Conservation (phyloP, 495 filamentous ascomycete species). For the Xylaria longipes region DNA sequence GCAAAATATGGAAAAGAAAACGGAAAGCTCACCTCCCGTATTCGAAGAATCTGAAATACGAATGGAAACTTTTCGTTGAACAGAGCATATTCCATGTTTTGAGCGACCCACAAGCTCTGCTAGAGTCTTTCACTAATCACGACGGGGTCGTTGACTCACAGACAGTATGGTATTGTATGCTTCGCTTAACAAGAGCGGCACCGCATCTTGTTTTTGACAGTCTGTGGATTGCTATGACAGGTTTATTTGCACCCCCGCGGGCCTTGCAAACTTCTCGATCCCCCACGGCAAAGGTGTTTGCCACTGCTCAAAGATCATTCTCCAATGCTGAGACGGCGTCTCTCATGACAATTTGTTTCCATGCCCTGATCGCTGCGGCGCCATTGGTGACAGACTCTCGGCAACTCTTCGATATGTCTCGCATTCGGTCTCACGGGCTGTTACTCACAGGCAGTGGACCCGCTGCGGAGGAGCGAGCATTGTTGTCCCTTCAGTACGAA, state of each 20-base stretch:
- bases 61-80: slow-evolving; percentile 67
- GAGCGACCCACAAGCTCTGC: slow-evolving; percentile 66
- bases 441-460: slow-evolving; percentile 45
- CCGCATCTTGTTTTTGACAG: slow-evolving; percentile 72
- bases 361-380: slow-evolving; percentile 58
- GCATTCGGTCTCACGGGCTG: slow-evolving; percentile 55
- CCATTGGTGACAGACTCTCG: slow-evolving; percentile 53
- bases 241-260: slow-evolving; percentile 70
- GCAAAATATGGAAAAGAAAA: slow-evolving; percentile 48
- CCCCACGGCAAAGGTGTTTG: slow-evolving; percentile 49
- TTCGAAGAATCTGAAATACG: slow-evolving; percentile 42
- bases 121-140: slow-evolving; percentile 67
- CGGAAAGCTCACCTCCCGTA: slow-evolving; percentile 41
- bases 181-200: slow-evolving; percentile 55
- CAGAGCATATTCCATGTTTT: slow-evolving; percentile 79
- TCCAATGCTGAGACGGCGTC: slow-evolving; percentile 55
- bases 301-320: slow-evolving; percentile 41
- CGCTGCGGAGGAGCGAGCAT: slow-evolving; percentile 46
- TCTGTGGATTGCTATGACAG: slow-evolving; percentile 74
- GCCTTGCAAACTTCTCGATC: slow-evolving; percentile 55
- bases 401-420: slow-evolving; percentile 58
- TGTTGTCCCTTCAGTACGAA: slow-evolving; percentile 60
- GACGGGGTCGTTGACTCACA: slow-evolving; percentile 57
- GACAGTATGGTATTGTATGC: slow-evolving; percentile 59
- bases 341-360: slow-evolving; percentile 59